Percentiles rank a stretch among this genome's conserved stretches.
Evolutionary conservation across 2,329 filamentous ascomycete genomes (phyloP).

Genomic region (Corinectria fuckeliana): DNA sequence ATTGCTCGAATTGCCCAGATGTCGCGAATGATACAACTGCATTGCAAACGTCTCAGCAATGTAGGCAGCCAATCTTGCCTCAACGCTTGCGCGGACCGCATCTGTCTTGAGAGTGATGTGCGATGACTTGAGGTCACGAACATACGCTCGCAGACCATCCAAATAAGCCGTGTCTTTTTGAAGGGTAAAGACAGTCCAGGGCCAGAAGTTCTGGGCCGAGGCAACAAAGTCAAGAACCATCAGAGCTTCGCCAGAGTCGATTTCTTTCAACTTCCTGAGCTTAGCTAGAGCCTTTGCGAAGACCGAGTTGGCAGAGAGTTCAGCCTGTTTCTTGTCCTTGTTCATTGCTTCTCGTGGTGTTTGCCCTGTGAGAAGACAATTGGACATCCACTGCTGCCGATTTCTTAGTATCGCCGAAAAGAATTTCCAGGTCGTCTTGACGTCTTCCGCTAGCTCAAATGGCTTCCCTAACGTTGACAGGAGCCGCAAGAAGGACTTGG

Average conservation of each 20-base stretch:
- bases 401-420: constrained; percentile 86
- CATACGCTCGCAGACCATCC: constrained; percentile 72
- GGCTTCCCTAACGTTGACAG: constrained; percentile 80
- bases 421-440: constrained; percentile 80
- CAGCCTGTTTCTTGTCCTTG: constrained; percentile 57
- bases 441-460: constrained; percentile 68
- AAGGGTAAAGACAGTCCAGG: constrained; percentile 86
- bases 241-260: constrained; percentile 71
- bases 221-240: constrained; percentile 87
- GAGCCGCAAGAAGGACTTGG: constrained; percentile 82
- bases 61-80: constrained; percentile 77
- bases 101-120: constrained; percentile 61
- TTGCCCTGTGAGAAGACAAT: constrained; percentile 87
- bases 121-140: constrained; percentile 63
- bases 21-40: constrained; percentile 85
- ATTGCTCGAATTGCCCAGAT: constrained; percentile 69
- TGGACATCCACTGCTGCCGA: constrained; percentile 94
- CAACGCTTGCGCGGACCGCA: constrained; percentile 62
- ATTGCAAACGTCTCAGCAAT: constrained; percentile 89
- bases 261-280: constrained; percentile 68
- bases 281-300: constrained; percentile 76
- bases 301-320: constrained; percentile 65
- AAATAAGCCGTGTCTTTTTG: constrained; percentile 78
- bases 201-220: constrained; percentile 91
- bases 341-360: constrained; percentile 79